Conservation (phyloP, 306 rosid species). For the Vachellia collinsii region DNA sequence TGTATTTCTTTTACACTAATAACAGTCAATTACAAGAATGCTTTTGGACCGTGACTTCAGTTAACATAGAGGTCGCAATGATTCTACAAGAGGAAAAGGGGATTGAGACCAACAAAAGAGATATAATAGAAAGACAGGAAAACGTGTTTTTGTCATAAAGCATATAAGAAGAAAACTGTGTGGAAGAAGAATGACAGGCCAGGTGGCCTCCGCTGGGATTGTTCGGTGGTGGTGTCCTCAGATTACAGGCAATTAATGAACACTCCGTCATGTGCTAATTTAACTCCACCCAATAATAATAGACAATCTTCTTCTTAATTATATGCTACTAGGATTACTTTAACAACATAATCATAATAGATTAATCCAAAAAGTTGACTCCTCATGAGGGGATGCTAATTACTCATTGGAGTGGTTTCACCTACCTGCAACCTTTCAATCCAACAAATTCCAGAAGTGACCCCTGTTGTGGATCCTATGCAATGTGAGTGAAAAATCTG, state of each 20-base stretch:
- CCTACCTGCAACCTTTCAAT: background rate
- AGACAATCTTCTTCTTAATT: background rate
- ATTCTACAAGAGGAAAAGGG: constrained; percentile 19
- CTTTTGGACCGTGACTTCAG: constrained; percentile 40
- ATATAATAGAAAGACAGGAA: constrained; percentile 12
- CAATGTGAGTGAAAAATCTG: background rate
- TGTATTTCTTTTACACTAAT: constrained; percentile 39
- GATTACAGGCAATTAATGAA: constrained; percentile 33
- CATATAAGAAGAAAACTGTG: constrained; percentile 4
- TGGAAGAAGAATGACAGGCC: constrained; percentile 17
- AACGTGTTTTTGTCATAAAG: constrained; percentile 31
- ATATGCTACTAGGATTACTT: background rate
- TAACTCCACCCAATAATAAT: background rate
- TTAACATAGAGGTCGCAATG: constrained; percentile 51
- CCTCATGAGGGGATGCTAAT: constrained; percentile 3
- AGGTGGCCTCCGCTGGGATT: constrained; percentile 11
- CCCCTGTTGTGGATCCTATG: background rate
- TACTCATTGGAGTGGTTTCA: constrained; percentile 7
- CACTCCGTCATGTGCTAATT: constrained; percentile 35
- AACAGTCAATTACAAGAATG: constrained; percentile 13
- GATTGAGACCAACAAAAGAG: background rate
- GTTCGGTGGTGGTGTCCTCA: constrained; percentile 17
- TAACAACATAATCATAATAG: constrained; percentile 15
- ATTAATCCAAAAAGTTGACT: constrained; percentile 2
- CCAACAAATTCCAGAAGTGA: background rate